Evolutionary conservation across 2,329 filamentous ascomycete species (phyloP).

Genomic region (Acarospora socialis): DNA sequence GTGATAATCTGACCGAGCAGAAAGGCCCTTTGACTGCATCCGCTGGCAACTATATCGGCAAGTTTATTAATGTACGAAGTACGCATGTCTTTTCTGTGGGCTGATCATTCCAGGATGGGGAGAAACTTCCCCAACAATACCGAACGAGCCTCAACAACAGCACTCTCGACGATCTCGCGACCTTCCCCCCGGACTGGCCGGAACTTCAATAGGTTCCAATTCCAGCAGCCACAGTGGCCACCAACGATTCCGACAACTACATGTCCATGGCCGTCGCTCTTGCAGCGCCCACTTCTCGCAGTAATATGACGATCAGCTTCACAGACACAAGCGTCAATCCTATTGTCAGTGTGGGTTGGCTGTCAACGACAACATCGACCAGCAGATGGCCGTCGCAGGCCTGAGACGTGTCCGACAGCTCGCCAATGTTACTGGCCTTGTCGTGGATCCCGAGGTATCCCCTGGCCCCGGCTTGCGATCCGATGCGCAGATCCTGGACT

Average conservation of each 20-base stretch:
- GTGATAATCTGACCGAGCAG: conserved; percentile 3
- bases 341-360: background rate
- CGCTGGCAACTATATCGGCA: conserved; percentile 1
- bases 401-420: background rate
- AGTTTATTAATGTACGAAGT: too few relatives aligned
- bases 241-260: conserved; percentile 2
- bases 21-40: conserved; percentile 3
- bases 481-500: too few relatives aligned
- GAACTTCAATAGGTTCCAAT: conserved; percentile 4
- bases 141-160: background rate
- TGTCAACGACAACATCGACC: background rate
- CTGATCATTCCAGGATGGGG: too few relatives aligned
- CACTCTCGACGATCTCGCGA: background rate
- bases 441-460: too few relatives aligned
- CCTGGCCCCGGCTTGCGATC: too few relatives aligned
- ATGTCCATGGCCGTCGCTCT: background rate
- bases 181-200: conserved; percentile 7
- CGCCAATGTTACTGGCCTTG: conserved; percentile 10
- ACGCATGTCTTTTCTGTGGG: too few relatives aligned
- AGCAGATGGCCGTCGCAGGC: background rate
- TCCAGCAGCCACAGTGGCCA: background rate
- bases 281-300: background rate
- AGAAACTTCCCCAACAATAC: conserved; percentile 2
- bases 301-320: conserved; percentile 9
- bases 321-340: conserved; percentile 4